Evolutionary conservation across 257 asterid genomes (phyloP).

Genomic region (Ligustrum vulgare): DNA sequence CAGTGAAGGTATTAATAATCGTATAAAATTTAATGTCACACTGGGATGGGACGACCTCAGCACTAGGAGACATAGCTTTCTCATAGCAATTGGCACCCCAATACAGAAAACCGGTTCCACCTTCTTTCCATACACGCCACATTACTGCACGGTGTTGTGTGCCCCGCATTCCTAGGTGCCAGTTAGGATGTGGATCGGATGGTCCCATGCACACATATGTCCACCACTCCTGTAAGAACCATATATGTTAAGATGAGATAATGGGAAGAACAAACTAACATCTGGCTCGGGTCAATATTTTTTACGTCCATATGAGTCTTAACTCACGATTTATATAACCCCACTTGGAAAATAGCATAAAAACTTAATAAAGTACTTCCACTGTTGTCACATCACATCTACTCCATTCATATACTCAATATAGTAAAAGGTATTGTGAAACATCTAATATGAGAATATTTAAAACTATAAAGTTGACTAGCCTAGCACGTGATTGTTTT

Average conservation of each 20-base stretch:
- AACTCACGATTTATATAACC: neutral
- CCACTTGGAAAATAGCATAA: neutral
- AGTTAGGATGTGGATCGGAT: constrained; percentile 96
- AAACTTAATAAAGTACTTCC: neutral
- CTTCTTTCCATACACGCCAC: constrained; percentile 99
- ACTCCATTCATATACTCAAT: neutral
- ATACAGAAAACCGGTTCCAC: constrained; percentile 90
- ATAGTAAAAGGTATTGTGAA: neutral
- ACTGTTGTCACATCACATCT: neutral
- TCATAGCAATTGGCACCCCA: constrained; percentile 99
- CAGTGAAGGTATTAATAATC: constrained; percentile 17
- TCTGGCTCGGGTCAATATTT: neutral
- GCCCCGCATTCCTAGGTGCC: constrained; percentile 99
- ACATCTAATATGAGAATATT: neutral
- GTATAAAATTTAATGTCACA: constrained; percentile 12
- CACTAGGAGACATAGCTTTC: constrained; percentile 85
- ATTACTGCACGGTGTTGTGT: constrained; percentile 98
- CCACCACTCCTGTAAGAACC: constrained; percentile 90
- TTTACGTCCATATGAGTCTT: neutral
- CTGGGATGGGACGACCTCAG: constrained; percentile 63
- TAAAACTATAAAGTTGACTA: neutral
- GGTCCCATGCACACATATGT: constrained; percentile 99
- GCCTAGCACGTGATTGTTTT: neutral
- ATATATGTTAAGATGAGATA: constrained; percentile 15
- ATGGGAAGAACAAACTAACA: constrained; percentile 2